These are phyloP conservation scores for Aspergillus ibericus DNA, from an alignment of 2,329 filamentous ascomycete species.

Conservation along the genomic window DNA sequence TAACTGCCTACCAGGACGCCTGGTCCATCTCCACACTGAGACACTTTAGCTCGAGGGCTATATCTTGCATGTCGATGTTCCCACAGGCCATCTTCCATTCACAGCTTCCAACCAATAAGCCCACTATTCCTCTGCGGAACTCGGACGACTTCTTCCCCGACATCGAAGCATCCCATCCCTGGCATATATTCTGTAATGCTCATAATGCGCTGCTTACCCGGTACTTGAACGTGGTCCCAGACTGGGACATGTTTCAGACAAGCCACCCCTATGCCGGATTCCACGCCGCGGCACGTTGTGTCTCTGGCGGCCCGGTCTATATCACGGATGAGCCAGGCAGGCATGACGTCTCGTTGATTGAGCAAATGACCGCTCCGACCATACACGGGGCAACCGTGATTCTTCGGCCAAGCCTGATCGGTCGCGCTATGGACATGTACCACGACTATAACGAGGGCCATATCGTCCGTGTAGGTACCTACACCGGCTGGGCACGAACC, in stretches of 20 bases:
- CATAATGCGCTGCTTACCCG: constrained; percentile 82
- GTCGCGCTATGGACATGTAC: constrained; percentile 72
- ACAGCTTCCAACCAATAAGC: constrained; percentile 74
- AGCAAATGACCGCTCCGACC: constrained; percentile 77
- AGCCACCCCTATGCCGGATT: constrained; percentile 71
- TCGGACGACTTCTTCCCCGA: constrained; percentile 90
- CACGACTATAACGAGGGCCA: constrained; percentile 70
- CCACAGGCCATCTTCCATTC: constrained; percentile 85
- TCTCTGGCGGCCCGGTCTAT: constrained; percentile 90
- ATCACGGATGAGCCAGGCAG: constrained; percentile 87
- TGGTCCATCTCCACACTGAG: constrained; percentile 78
- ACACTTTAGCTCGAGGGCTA: constrained; percentile 73
- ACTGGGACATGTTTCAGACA: constrained; percentile 77
- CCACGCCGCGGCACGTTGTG: constrained; percentile 84
- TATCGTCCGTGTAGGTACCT: constrained; percentile 76
- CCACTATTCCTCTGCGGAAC: constrained; percentile 75
- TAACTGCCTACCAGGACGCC: constrained; percentile 75
- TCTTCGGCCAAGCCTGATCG: constrained; percentile 73
- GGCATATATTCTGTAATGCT: constrained; percentile 94
- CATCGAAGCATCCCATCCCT: constrained; percentile 76
- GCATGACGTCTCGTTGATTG: constrained; percentile 73
- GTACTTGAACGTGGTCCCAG: constrained; percentile 82
- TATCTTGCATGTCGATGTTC: constrained; percentile 92
- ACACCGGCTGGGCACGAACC: constrained; percentile 65
- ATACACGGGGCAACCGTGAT: constrained; percentile 73